These are phyloP conservation scores for Salmacisia buchloeana DNA, from an alignment of 1,284 basidiomycete species.

Conservation along the genomic window DNA sequence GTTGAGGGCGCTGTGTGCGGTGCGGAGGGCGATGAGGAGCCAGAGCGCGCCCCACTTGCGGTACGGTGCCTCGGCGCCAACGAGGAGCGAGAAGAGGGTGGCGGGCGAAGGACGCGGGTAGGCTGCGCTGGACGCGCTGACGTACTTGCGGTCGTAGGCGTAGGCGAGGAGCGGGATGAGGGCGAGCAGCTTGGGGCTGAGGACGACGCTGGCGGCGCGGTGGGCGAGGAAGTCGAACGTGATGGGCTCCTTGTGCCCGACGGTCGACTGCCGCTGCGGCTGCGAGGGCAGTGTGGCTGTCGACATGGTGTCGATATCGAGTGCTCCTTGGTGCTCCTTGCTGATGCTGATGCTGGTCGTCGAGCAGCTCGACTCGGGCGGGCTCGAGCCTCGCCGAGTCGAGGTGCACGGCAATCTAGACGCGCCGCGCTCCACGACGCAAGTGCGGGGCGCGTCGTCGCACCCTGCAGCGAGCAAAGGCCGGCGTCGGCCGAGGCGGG, in stretches of 20 bases:
- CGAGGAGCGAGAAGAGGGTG: neutral
- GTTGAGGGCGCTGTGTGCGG: slow-evolving; percentile 13
- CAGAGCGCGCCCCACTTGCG: neutral
- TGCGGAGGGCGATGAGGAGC: slow-evolving; percentile 11
- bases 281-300: neutral
- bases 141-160: slow-evolving; percentile 3
- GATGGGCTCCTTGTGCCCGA: neutral
- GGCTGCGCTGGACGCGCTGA: neutral
- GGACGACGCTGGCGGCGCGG: neutral
- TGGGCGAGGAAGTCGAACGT: neutral
- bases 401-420: no score
- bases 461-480: no score
- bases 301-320: neutral
- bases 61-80: neutral
- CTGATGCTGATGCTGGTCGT: no score
- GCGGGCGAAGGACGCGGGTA: neutral
- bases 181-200: neutral
- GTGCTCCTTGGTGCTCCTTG: no score
- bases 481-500: no score
- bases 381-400: no score
- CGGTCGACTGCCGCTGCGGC: neutral
- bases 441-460: no score
- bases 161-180: neutral
- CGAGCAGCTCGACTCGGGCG: no score
- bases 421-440: no score